These are phyloP conservation scores for Plectosphaerella plurivora DNA, from an alignment of 2,329 filamentous ascomycete genomes.

Conservation along the genomic window DNA sequence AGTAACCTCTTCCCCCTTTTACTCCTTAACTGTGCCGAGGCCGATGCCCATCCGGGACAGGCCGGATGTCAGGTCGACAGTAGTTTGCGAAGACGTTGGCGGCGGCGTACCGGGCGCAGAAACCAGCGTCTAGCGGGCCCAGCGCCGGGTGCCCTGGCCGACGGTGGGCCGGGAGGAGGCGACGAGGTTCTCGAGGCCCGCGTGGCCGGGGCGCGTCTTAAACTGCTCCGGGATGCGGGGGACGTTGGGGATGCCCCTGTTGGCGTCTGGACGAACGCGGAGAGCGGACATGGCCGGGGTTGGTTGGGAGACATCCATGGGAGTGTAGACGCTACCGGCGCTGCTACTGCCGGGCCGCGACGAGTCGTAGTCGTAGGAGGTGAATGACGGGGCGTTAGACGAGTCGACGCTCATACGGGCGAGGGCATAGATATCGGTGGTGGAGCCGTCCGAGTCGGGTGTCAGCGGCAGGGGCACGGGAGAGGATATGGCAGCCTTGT, in stretches of 20 bases:
- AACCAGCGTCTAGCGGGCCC: not conserved
- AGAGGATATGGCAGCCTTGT: not conserved
- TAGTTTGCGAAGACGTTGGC: too few species aligned
- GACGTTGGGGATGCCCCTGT: constrained; percentile 40
- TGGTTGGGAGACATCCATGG: not conserved
- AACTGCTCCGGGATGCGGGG: constrained; percentile 40
- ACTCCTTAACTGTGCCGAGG: too few species aligned
- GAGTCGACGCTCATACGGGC: constrained; percentile 13
- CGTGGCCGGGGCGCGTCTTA: constrained; percentile 8
- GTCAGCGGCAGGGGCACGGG: constrained; percentile 3
- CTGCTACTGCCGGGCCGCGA: constrained; percentile 5
- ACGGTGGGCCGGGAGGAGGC: not conserved
- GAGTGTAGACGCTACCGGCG: constrained; percentile 6
- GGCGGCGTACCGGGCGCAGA: not conserved
- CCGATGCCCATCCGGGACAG: too few species aligned
- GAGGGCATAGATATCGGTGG: not conserved
- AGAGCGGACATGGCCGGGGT: constrained; percentile 16
- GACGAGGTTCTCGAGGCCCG: constrained; percentile 3
- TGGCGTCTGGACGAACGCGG: constrained; percentile 38
- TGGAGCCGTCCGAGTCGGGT: not conserved
- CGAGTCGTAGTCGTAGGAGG: constrained; percentile 3
- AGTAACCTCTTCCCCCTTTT: too few species aligned
- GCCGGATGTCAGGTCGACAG: too few species aligned
- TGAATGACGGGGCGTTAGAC: not conserved
- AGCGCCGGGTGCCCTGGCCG: not conserved